Base-by-base conservation (phyloP, 2,329 filamentous ascomycete species). In the Paraconiothyrium brasiliense region DNA sequence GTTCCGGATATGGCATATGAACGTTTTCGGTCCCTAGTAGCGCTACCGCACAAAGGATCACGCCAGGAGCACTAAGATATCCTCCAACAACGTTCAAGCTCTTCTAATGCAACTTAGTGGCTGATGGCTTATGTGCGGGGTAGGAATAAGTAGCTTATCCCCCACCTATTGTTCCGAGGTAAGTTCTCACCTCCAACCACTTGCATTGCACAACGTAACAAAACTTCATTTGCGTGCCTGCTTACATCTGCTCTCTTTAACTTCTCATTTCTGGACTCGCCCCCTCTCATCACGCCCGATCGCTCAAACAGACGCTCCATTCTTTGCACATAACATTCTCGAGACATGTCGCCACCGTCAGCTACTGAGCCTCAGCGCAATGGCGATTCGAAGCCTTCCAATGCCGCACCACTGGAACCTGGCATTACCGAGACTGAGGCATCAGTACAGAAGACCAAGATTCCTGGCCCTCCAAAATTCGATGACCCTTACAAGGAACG, bases 401-500 rank as follows among this genome's bases (percentile, higher is more conserved):
- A 69, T 24, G 60, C 64, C 34, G 72, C 72, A 10, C 68, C 76
- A 2, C 71, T 71, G 9, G 76, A 78, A 58, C 74, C 76, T 44
- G 76, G 75, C 4, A 55, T 77, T 43, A 72, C 65, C 49, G 66
- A 71, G 47, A 66, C 62, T 14, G 66, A 71, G 22, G 73, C 69
- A 6, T 74, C 70, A 47, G 60, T 62, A 16, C 68, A 75, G 60
- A 69, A 65, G 54, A 43, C 67, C 9, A 62, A 58, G 16, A 73
- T 78, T 44, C 72, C 74, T 1, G 65, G 58, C 9, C 75, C 75
- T 3, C 76, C 76, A 16, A 76, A 74, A 48, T 79, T 79, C 49
- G 74, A 78, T 24, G 76, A 79, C 34, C 69, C 71, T 4, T 74
- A 76, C 65, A 77, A 76, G 49, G 76, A 78, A 67, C 71, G 77